These are phyloP conservation scores for Chlorociboria aeruginascens DNA, from an alignment of 495 filamentous ascomycete genomes.

Conservation along the genomic window DNA sequence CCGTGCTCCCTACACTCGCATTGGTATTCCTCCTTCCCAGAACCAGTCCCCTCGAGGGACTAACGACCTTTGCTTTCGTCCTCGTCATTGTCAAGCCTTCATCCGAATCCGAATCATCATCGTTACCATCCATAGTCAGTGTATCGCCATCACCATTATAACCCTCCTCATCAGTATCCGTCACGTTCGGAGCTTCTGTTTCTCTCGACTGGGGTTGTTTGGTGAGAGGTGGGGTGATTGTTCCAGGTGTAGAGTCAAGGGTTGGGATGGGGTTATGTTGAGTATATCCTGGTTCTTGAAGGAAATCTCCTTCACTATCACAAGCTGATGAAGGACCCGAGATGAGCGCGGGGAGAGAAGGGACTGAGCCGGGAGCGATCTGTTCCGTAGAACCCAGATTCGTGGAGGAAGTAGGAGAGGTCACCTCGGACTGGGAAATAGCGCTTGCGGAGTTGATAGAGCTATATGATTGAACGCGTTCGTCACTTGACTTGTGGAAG, in stretches of 20 bases:
- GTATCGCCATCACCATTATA: conserved; percentile 35
- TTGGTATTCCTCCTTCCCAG: conserved; percentile 33
- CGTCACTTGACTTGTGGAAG: conserved; percentile 14
- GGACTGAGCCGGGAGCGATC: conserved; percentile 54
- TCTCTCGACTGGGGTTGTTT: conserved; percentile 14
- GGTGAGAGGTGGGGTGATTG: conserved; percentile 34
- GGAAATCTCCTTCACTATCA: conserved; percentile 41
- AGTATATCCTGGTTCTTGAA: conserved; percentile 34
- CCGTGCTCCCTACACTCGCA: conserved; percentile 38
- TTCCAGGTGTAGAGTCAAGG: conserved; percentile 36
- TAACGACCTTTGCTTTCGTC: conserved; percentile 23
- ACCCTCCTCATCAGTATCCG: conserved; percentile 33
- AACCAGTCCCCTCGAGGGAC: not conserved
- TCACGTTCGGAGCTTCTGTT: conserved; percentile 11
- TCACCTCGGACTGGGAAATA: conserved; percentile 35
- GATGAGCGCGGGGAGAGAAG: conserved; percentile 63
- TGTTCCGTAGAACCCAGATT: conserved; percentile 45
- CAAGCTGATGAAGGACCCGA: conserved; percentile 77
- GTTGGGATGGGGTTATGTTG: conserved; percentile 17
- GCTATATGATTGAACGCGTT: conserved; percentile 33
- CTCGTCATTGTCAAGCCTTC: conserved; percentile 38
- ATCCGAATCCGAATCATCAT: conserved; percentile 44
- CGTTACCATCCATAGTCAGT: conserved; percentile 22
- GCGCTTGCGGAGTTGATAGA: conserved; percentile 31
- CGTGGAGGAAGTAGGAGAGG: conserved; percentile 42